phyloP scores from a whole-genome alignment of 2,329 filamentous ascomycete species.

The Pleurostoma richardsiae region DNA sequence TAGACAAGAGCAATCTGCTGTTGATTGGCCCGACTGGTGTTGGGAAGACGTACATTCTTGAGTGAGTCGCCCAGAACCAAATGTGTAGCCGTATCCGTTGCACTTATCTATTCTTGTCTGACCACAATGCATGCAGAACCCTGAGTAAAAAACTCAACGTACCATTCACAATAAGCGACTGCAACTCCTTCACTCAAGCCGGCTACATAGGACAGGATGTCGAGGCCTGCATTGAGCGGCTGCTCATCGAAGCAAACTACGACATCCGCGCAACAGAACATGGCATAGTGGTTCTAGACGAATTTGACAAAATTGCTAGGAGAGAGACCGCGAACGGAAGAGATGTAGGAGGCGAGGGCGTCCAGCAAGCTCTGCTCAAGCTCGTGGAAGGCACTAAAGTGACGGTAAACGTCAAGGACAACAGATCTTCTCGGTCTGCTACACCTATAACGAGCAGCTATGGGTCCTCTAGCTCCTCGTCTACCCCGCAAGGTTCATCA shows the following conservation, averaged over 20 bases:
- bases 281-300: conserved; percentile 92
- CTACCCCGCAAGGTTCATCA: conserved; percentile 39
- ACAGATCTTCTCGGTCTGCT: conserved; percentile 51
- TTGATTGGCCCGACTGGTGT: conserved; percentile 90
- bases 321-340: conserved; percentile 83
- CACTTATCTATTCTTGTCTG: too few relatives aligned
- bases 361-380: conserved; percentile 92
- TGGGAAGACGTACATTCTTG: conserved; percentile 90
- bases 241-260: conserved; percentile 87
- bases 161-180: conserved; percentile 92
- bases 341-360: conserved; percentile 92
- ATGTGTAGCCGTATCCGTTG: too few relatives aligned
- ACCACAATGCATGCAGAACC: conserved; percentile 50
- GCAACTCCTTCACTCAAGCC: conserved; percentile 91
- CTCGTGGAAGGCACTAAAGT: conserved; percentile 95
- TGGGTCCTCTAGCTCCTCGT: conserved; percentile 36
- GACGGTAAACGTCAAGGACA: conserved; percentile 83
- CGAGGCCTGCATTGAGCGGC: conserved; percentile 87
- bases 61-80: conserved; percentile 34
- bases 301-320: conserved; percentile 95
- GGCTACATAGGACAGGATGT: conserved; percentile 98
- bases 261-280: conserved; percentile 79
- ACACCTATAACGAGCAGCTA: conserved; percentile 50
- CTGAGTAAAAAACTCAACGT: conserved; percentile 90
- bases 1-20: conserved; percentile 94